Evolutionary conservation across 2,329 filamentous ascomycete species (phyloP).

Genomic region (Penicillium sp.): DNA sequence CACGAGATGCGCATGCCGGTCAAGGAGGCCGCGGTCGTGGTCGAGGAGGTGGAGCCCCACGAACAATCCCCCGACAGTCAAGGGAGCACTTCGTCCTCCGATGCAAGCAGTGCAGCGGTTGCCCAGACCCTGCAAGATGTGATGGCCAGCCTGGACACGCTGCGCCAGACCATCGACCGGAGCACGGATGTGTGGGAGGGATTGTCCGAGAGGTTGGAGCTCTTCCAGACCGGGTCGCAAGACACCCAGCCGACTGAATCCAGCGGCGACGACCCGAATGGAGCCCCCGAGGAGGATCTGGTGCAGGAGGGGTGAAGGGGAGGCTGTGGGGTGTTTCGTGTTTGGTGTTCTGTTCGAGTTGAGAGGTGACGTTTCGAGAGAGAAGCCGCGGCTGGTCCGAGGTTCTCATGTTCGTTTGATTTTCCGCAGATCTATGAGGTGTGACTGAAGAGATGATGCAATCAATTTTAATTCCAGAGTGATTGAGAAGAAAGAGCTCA

Average conservation of each 20-base stretch:
- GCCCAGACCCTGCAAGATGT: not conserved
- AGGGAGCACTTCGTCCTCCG: not conserved
- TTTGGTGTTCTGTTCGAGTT: not conserved
- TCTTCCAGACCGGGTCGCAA: not conserved
- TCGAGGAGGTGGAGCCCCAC: not conserved
- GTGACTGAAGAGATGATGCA: not conserved
- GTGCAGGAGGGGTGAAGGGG: not conserved
- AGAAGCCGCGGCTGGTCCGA: not conserved
- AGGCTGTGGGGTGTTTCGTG: not conserved
- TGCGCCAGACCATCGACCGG: constrained; percentile 1
- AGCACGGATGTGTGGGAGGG: not conserved
- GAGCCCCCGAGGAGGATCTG: not conserved
- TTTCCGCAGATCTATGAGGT: not conserved
- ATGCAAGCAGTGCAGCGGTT: not conserved
- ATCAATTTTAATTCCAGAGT: not conserved
- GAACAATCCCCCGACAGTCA: not conserved
- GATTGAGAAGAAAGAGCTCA: not conserved
- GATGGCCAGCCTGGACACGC: not conserved
- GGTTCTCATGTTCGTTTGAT: not conserved
- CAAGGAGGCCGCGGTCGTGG: not conserved
- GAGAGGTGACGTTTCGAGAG: not conserved
- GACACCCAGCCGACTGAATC: constrained; percentile 1
- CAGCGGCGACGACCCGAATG: not conserved
- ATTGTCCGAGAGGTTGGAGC: not conserved
- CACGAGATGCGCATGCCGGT: not conserved